Evolutionary conservation across 345 rosid species (phyloP).

Genomic region (Anacardium occidentale): DNA sequence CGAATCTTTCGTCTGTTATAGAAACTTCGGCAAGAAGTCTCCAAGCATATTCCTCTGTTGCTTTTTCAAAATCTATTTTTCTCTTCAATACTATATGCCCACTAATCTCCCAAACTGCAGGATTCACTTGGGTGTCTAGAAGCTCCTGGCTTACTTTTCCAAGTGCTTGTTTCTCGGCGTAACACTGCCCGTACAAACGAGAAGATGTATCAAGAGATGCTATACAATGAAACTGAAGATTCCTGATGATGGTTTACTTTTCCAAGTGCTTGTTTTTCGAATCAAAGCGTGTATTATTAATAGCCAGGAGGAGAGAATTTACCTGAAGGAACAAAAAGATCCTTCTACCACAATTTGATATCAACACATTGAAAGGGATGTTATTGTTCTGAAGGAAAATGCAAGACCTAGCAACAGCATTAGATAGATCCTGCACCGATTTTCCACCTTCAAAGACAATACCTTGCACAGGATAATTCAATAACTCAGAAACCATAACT

Average conservation of each 20-base stretch:
- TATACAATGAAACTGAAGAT: neutral
- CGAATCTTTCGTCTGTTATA: conserved; percentile 45
- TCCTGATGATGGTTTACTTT: too few species aligned
- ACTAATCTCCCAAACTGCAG: conserved; percentile 55
- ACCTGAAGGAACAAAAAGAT: conserved; percentile 45
- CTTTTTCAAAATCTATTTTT: conserved; percentile 40
- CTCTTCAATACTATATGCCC: conserved; percentile 56
- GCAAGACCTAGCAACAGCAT: conserved; percentile 42
- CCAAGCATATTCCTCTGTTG: conserved; percentile 43
- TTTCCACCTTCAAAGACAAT: conserved; percentile 40
- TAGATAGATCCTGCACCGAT: conserved; percentile 28
- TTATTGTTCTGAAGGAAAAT: conserved; percentile 41
- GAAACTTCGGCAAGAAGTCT: conserved; percentile 56
- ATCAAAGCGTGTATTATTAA: neutral
- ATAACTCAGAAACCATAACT: conserved; percentile 35
- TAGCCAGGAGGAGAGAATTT: neutral
- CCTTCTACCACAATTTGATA: conserved; percentile 40
- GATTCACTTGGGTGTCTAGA: conserved; percentile 49
- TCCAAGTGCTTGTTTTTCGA: too few species aligned
- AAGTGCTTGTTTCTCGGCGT: conserved; percentile 55
- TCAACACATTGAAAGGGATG: conserved; percentile 49
- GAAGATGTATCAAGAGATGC: neutral
- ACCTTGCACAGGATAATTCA: conserved; percentile 48
- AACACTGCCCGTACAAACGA: conserved; percentile 30
- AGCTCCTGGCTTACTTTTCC: conserved; percentile 46